Percentiles rank a stretch among this genome's conserved stretches.
These are phyloP conservation scores for Phoma sp. DNA, from an alignment of 2,329 filamentous ascomycete species.

Conservation along the genomic window DNA sequence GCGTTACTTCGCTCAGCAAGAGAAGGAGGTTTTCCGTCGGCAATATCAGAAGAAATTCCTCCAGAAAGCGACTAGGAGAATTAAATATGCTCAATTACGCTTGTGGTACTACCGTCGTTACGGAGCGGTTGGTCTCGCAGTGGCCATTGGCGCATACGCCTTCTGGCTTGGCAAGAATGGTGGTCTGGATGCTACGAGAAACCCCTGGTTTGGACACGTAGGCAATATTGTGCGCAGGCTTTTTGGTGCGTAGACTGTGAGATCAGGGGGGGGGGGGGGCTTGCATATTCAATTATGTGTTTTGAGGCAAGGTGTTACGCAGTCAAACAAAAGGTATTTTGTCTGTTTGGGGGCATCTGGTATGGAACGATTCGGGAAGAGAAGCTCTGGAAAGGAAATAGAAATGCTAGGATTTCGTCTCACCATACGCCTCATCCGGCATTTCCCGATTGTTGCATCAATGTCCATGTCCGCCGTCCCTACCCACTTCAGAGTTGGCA, in stretches of 20 bases:
- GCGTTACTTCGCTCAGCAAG: slow-evolving; percentile 73
- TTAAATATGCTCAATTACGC: slow-evolving; percentile 48
- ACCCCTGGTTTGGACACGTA: slow-evolving; percentile 23
- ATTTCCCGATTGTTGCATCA: too few species aligned
- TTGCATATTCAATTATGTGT: too few species aligned
- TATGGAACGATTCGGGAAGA: too few species aligned
- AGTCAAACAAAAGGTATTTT: too few species aligned
- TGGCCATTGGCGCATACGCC: slow-evolving; percentile 46
- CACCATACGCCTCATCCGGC: too few species aligned
- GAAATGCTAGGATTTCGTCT: too few species aligned
- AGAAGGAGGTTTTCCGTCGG: slow-evolving; percentile 71
- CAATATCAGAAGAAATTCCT: slow-evolving; percentile 57
- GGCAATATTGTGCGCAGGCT: slow-evolving; percentile 27
- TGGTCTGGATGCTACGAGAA: slow-evolving; percentile 13
- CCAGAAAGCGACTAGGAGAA: slow-evolving; percentile 55
- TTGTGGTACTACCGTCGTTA: slow-evolving; percentile 73
- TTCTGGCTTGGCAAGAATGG: slow-evolving; percentile 43
- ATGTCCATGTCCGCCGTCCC: too few species aligned
- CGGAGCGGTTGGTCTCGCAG: slow-evolving; percentile 62
- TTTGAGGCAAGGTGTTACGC: too few species aligned
- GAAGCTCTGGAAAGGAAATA: too few species aligned
- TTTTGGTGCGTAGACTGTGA: not conserved
- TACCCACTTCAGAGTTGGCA: too few species aligned
- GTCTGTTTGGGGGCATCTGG: too few species aligned
- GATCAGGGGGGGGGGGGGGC: too few species aligned